A percentile compares a stretch with the other conserved stretches of the same genome.
These are phyloP conservation scores for Lagenaria siceraria DNA, from an alignment of 306 rosid genomes.

Conservation along the genomic window DNA sequence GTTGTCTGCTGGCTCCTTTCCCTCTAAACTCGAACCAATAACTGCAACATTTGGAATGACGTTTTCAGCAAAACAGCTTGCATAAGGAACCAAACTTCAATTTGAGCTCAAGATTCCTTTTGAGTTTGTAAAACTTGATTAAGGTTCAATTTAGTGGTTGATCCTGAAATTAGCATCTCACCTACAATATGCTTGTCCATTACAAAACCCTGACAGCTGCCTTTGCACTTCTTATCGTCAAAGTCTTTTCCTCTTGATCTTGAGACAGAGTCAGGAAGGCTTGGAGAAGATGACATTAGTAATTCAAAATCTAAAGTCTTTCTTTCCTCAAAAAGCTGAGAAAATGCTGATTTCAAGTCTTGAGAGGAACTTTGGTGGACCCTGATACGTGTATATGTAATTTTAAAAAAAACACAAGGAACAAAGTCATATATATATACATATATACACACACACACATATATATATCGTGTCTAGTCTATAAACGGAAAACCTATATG, in stretches of 20 bases:
- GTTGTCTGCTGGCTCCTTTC: slow-evolving; percentile 26
- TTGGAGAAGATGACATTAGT: slow-evolving; percentile 27
- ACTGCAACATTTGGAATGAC: slow-evolving; percentile 3
- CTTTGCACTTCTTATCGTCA: slow-evolving; percentile 42
- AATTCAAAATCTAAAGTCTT: slow-evolving; percentile 21
- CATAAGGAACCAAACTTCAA: slow-evolving; percentile 14
- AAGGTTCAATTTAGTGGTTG: slow-evolving; percentile 25
- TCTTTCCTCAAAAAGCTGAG: slow-evolving; percentile 27
- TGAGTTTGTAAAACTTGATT: slow-evolving; percentile 12
- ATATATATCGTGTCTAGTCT: neutral
- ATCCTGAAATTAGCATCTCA: slow-evolving; percentile 21
- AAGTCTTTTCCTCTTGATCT: slow-evolving; percentile 66
- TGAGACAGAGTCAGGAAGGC: slow-evolving; percentile 52
- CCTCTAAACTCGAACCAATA: slow-evolving; percentile 15
- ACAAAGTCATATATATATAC: neutral
- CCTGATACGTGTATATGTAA: slow-evolving; percentile 24
- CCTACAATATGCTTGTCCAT: slow-evolving; percentile 15
- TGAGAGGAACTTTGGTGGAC: slow-evolving; percentile 58
- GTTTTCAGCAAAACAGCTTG: slow-evolving; percentile 20
- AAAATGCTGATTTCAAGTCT: slow-evolving; percentile 45
- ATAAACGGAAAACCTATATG: neutral
- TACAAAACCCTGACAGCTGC: slow-evolving; percentile 15
- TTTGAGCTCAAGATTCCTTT: slow-evolving; percentile 23
- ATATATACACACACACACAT: no score
- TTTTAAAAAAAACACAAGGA: neutral